Evolutionary conservation across 1,139 yeast species (phyloP), one percentile per base, ranked within the genome.

Genomic region (Kodamaea alishanica): DNA sequence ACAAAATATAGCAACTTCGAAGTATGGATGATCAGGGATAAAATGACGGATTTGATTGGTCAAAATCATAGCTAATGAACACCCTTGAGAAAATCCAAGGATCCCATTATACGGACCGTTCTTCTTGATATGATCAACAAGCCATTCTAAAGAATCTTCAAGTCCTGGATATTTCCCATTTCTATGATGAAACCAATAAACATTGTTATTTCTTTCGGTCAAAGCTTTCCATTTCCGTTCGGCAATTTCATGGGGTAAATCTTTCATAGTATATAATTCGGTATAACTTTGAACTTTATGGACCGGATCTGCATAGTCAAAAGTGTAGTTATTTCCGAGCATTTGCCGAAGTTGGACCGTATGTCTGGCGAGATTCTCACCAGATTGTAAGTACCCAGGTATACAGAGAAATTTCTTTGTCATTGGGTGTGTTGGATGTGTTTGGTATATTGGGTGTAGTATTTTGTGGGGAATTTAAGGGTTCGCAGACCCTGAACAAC

Each of bases 31-130:
- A 9, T 50, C 52, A 5, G 79, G 77, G 2, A 74, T 53, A 29
- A 67, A 48, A 39, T 61, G 58, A 8, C 48, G 47, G 40, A 79
- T 63, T 22, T 62, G 60, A 47, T 75, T 76, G 29, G 80, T 62
- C 7, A 79, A 51, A 23, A 79, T 66, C 4, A 81, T 79, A 1
- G 94, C 78, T 56, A 92, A 65, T 4, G 95, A 95, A 1, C 96
- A 94, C 46, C 98, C 98, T 60, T 92, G 97, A 12, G 94, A 83
- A 57, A 90, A 92, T 2, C 97, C 97, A 40, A 92, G 65, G 24
- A 90, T 70, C 2, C 97, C 97, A 40, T 81, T 83, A 54, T 83
- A 89, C 0, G 97, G 97, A 0, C 97, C 97, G 46, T 88, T 71
- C 44, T 70, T 64, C 34, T 70, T 67, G 47, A 87, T 79, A 41